Percentiles rank a stretch among this genome's conserved stretches.
Conservation (phyloP, 108 stramenopile genomes). For the Parietichytrium sp. region DNA sequence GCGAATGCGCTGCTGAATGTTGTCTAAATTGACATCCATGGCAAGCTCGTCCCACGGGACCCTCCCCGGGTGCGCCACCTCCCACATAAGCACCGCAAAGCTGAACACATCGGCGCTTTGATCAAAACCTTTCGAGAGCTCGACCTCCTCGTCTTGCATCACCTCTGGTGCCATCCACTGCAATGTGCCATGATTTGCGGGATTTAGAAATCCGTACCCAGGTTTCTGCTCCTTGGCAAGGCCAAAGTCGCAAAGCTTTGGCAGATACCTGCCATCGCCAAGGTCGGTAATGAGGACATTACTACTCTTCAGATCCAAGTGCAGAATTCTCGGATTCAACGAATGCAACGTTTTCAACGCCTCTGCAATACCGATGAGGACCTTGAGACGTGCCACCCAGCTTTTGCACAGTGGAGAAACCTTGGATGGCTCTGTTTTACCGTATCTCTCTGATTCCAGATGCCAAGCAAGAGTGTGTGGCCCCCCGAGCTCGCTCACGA, state of each 20-base stretch:
- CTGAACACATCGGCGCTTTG: neutral
- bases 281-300: slow-evolving; percentile 10
- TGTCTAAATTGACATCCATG: neutral
- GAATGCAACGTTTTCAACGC: slow-evolving; percentile 6
- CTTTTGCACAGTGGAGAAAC: slow-evolving; percentile 4
- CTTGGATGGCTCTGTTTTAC: neutral
- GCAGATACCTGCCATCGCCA: slow-evolving; percentile 4
- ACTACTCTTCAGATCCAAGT: neutral
- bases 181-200: slow-evolving; percentile 32
- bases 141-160: slow-evolving; percentile 13
- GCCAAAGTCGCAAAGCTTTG: slow-evolving; percentile 36
- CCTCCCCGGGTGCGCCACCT: slow-evolving; percentile 34
- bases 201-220: neutral
- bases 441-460: neutral
- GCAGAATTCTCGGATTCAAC: slow-evolving; percentile 26
- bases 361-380: slow-evolving; percentile 4
- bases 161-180: slow-evolving; percentile 32
- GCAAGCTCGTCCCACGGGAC: slow-evolving; percentile 36
- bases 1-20: neutral
- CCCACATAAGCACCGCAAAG: slow-evolving; percentile 20
- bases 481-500: slow-evolving; percentile 12
- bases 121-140: slow-evolving; percentile 23
- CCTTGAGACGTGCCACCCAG: slow-evolving; percentile 36
- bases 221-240: neutral
- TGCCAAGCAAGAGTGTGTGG: slow-evolving; percentile 18